A percentile compares a stretch with the other conserved stretches of the same genome.
Conservation (phyloP, 2,329 filamentous ascomycete species). For the Penicillium verrucosum region DNA sequence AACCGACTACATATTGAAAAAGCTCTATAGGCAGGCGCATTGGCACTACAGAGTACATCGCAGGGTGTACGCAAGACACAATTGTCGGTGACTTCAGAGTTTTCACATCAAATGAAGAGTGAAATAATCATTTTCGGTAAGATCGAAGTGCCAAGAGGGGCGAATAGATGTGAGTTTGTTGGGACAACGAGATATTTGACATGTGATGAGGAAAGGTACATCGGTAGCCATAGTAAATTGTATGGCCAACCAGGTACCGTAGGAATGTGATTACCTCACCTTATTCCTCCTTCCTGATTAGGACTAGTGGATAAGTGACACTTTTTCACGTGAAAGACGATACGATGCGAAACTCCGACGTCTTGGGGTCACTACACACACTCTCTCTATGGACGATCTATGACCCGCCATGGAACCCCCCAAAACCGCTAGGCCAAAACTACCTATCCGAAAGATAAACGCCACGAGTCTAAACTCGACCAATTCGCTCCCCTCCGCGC, state of each 20-base stretch:
- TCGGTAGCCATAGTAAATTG: background rate
- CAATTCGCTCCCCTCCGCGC: conserved; percentile 7
- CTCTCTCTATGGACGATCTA: conserved; percentile 1
- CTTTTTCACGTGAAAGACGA: conserved; percentile 12
- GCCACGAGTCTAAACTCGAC: conserved; percentile 13
- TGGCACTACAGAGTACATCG: too few relatives aligned
- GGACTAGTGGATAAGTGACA: background rate
- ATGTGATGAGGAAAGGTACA: conserved; percentile 6
- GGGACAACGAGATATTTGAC: background rate
- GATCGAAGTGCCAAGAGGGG: background rate
- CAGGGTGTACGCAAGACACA: too few relatives aligned
- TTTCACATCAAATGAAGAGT: background rate
- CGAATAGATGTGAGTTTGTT: background rate
- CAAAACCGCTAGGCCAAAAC: conserved; percentile 3
- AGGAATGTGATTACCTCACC: conserved; percentile 6
- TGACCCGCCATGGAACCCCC: conserved; percentile 13
- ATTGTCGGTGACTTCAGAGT: background rate
- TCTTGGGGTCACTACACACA: background rate
- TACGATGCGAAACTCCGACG: conserved; percentile 5
- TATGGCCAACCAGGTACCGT: background rate
- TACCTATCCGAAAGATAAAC: background rate
- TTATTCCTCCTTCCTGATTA: background rate
- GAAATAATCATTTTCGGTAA: conserved; percentile 2
- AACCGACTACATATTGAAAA: background rate
- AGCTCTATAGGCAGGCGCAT: background rate